Evolutionary conservation across 352 stramenopile species (phyloP), one percentile per base, ranked within the genome.

Genomic region (Phytopythium chamaehyphon): DNA sequence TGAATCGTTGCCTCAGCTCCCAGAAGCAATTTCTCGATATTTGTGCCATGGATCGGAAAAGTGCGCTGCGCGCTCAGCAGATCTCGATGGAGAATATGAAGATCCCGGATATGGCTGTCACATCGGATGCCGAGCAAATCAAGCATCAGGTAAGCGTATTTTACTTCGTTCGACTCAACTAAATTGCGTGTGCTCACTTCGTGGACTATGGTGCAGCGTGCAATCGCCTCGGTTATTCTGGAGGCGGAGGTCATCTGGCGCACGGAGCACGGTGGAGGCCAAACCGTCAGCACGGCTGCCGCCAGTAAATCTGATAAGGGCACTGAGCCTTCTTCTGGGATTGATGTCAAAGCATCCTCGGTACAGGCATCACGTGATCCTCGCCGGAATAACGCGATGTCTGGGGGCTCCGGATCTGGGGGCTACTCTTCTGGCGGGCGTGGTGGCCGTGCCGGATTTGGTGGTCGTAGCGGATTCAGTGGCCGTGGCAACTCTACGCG

Each of bases 1-100:
- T 76, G 1, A 66, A 39, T 42, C 81, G 81, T 9, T 89, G 78
- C 55, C 73, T 77, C 45, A 84, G 81, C 64, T 91, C 81, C 6
- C 81, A 91, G 50, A 64, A 85, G 15, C 78, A 90, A 39, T 91
- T 89, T 55, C 80, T 91, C 39, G 78, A 88, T 26, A 86, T 91
- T 48, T 80, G 66, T 42, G 73, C 73, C 24, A 68, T 90, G 63
- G 81, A 91, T 39, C 77, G 81, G 18, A 49, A 50, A n/a, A 77
- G 68, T 26, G 67, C 76, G 12, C 55, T 91, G 3, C 74, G 81
- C 19, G 73, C 69, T 8, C 81, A 91, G 47, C 81, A 91, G 46
- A 84, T 83, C 14, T 83, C 81, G 37, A 60, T 91, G 2, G 61
- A 75, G 45, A 85, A 76, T 40, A 70, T 91, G 65, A 83, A 87